Percentiles rank a stretch among this genome's conserved stretches.
Conservation (phyloP, 1,284 basidiomycete species). For the Blastosporella zonata region DNA sequence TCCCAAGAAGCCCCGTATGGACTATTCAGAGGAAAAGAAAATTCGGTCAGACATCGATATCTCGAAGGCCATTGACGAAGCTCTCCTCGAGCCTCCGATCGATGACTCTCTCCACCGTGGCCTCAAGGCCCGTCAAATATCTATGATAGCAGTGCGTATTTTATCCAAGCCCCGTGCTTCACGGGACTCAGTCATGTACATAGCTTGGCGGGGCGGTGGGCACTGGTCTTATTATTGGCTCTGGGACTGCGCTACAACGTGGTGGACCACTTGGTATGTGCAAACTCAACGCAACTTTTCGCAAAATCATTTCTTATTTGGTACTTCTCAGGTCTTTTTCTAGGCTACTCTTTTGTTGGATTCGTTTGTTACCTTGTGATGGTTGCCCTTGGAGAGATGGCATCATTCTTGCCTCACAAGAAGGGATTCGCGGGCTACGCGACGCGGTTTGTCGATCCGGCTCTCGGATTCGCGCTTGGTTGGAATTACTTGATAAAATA, state of each 20-base stretch:
- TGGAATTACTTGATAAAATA: slow-evolving; percentile 52
- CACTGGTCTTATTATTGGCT: slow-evolving; percentile 77
- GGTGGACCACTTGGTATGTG: slow-evolving; percentile 49
- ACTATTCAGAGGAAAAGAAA: slow-evolving; percentile 29
- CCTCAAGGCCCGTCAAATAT: slow-evolving; percentile 65
- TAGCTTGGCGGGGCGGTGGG: slow-evolving; percentile 62
- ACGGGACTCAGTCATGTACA: not conserved
- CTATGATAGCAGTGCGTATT: slow-evolving; percentile 61
- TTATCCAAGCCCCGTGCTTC: slow-evolving; percentile 3
- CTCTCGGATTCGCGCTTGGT: slow-evolving; percentile 51
- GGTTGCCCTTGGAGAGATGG: slow-evolving; percentile 52
- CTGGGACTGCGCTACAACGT: slow-evolving; percentile 50
- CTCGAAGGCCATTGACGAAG: slow-evolving; percentile 30
- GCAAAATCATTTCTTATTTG: slow-evolving; percentile 1
- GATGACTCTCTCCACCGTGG: slow-evolving; percentile 54
- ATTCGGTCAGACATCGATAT: slow-evolving; percentile 22
- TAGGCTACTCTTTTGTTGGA: slow-evolving; percentile 55
- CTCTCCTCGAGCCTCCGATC: slow-evolving; percentile 37
- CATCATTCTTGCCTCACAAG: slow-evolving; percentile 52
- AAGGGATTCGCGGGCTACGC: slow-evolving; percentile 55
- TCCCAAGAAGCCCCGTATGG: slow-evolving; percentile 22
- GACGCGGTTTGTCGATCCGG: slow-evolving; percentile 50
- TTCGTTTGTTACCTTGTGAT: slow-evolving; percentile 55
- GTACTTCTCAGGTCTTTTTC: slow-evolving; percentile 34
- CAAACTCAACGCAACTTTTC: not conserved